Conservation (phyloP, 768 basidiomycete genomes). For the Pleurotus citrinopileatus region DNA sequence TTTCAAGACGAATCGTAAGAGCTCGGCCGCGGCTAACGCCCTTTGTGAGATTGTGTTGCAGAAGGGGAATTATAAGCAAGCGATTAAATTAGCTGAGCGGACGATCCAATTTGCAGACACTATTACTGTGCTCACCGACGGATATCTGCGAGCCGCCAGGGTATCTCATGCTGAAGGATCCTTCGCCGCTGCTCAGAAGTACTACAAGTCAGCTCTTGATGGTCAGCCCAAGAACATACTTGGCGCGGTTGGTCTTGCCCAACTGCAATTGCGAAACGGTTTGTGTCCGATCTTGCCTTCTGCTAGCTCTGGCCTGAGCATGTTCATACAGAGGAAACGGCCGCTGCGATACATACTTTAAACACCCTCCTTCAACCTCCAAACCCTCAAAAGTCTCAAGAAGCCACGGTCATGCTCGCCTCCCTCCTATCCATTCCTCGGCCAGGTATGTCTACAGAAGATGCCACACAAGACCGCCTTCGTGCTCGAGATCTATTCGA, state of each 20-base stretch:
- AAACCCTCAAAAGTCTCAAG: constrained; percentile 63
- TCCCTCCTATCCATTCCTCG: constrained; percentile 83
- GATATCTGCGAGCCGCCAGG: constrained; percentile 80
- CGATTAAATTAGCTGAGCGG: constrained; percentile 90
- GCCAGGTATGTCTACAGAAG: constrained; percentile 73
- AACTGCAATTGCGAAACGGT: constrained; percentile 86
- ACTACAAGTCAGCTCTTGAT: constrained; percentile 65
- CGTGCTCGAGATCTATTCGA: constrained; percentile 84
- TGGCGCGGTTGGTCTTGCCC: constrained; percentile 82
- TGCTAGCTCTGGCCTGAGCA: neutral
- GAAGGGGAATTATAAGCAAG: constrained; percentile 66
- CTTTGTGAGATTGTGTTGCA: constrained; percentile 77
- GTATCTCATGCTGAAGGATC: constrained; percentile 73
- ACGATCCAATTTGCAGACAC: constrained; percentile 94
- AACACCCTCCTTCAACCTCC: constrained; percentile 73
- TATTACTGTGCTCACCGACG: constrained; percentile 78
- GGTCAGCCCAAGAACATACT: constrained; percentile 72
- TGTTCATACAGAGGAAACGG: constrained; percentile 66
- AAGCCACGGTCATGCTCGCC: constrained; percentile 88
- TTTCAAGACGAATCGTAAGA: constrained; percentile 77
- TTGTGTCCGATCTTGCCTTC: constrained; percentile 8
- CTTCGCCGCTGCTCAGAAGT: constrained; percentile 60
- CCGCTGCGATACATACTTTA: constrained; percentile 82
- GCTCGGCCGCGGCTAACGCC: constrained; percentile 80
- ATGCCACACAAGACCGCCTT: constrained; percentile 65